Percentiles rank a stretch among this genome's conserved stretches.
These are phyloP conservation scores for Simplicillium sp. DNA, from an alignment of 2,329 filamentous ascomycete genomes.

Conservation along the genomic window DNA sequence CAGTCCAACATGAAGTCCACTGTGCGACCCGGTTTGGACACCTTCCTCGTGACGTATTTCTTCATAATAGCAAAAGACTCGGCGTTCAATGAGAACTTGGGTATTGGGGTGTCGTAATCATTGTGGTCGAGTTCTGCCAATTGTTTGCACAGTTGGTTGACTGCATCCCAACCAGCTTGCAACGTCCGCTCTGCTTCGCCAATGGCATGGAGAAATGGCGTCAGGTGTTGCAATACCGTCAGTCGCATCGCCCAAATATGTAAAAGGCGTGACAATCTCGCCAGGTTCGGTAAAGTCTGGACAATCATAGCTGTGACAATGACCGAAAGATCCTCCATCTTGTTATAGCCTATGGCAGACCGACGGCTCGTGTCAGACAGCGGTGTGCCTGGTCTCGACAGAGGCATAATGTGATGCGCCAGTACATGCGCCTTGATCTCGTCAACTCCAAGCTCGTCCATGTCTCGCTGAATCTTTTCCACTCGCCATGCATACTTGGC, in stretches of 20 bases:
- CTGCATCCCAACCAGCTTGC: constrained; percentile 55
- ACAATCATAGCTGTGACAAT: constrained; percentile 85
- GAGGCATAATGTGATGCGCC: constrained; percentile 63
- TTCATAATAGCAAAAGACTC: constrained; percentile 50
- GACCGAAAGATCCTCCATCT: constrained; percentile 82
- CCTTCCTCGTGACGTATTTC: constrained; percentile 54
- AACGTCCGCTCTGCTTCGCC: constrained; percentile 57
- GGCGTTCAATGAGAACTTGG: constrained; percentile 20
- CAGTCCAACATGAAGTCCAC: constrained; percentile 82
- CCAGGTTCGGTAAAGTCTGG: constrained; percentile 75
- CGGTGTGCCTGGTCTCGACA: constrained; percentile 27
- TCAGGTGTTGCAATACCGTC: constrained; percentile 63
- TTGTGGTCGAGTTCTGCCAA: constrained; percentile 8
- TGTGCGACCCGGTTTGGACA: constrained; percentile 59
- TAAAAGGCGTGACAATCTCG: constrained; percentile 63
- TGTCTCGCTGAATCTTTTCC: constrained; percentile 59
- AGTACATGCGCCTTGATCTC: constrained; percentile 85
- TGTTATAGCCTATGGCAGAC: constrained; percentile 48
- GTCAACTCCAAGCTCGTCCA: constrained; percentile 67
- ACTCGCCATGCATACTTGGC: constrained; percentile 61
- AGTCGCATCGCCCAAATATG: constrained; percentile 71
- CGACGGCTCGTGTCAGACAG: constrained; percentile 18
- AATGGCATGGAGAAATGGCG: constrained; percentile 57
- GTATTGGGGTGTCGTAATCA: neutral
- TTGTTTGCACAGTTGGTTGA: constrained; percentile 25